phyloP scores from a whole-genome alignment of 2,329 filamentous ascomycete species.

The Colletotrichum destructivum region DNA sequence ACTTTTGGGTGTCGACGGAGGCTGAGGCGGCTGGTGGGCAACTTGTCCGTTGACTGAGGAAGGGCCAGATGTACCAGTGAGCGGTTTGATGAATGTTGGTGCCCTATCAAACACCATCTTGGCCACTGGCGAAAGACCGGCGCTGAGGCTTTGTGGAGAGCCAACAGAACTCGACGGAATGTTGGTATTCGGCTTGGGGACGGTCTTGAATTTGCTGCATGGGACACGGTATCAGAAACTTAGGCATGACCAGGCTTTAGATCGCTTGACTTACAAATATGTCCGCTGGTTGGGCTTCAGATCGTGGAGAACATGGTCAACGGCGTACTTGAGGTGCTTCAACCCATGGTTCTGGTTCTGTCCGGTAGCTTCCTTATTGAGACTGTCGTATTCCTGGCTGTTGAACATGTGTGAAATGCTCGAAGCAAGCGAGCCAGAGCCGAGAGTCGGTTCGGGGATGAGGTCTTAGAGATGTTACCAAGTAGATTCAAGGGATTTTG shows the following conservation, averaged over 20 bases:
- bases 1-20: slow-evolving; percentile 43
- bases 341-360: slow-evolving; percentile 69
- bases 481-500: too few species aligned
- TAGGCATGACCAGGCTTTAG: not conserved
- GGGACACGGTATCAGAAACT: slow-evolving; percentile 48
- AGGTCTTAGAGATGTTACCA: slow-evolving; percentile 63
- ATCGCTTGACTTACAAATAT: slow-evolving; percentile 69
- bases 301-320: slow-evolving; percentile 82
- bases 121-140: slow-evolving; percentile 66
- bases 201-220: slow-evolving; percentile 70
- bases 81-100: slow-evolving; percentile 57
- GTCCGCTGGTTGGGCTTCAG: slow-evolving; percentile 80
- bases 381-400: slow-evolving; percentile 71
- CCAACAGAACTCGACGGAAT: slow-evolving; percentile 44
- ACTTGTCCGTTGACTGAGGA: slow-evolving; percentile 47
- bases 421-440: slow-evolving; percentile 67
- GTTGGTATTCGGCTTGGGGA: slow-evolving; percentile 54
- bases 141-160: slow-evolving; percentile 49
- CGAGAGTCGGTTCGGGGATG: slow-evolving; percentile 75
- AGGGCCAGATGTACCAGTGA: slow-evolving; percentile 52
- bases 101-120: slow-evolving; percentile 64
- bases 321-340: slow-evolving; percentile 73
- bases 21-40: slow-evolving; percentile 26
- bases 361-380: slow-evolving; percentile 79
- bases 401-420: slow-evolving; percentile 67